phyloP scores from a whole-genome alignment of 1,284 basidiomycete genomes.

The Violaceomyces palustris region DNA sequence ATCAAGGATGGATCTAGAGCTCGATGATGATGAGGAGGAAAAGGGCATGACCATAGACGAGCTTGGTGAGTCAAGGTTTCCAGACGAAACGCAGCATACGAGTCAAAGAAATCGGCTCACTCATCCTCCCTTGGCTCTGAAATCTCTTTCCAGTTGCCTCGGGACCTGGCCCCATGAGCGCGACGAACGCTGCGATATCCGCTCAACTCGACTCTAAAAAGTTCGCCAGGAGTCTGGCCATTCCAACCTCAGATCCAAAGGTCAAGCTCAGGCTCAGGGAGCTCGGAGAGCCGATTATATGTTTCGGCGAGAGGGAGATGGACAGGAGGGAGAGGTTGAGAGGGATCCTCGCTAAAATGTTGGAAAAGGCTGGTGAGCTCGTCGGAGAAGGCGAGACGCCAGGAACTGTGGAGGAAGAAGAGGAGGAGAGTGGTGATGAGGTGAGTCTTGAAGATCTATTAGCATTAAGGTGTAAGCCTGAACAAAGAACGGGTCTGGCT shows the following conservation, averaged over 20 bases:
- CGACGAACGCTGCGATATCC: conserved; percentile 27
- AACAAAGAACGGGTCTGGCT: conserved; percentile 64
- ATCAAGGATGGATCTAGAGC: not conserved
- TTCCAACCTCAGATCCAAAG: conserved; percentile 91
- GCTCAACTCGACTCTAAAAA: conserved; percentile 57
- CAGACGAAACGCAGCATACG: too few species aligned
- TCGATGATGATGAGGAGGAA: not conserved
- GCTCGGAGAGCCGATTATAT: conserved; percentile 89
- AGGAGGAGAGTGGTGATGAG: too few species aligned
- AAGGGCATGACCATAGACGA: conserved; percentile 1
- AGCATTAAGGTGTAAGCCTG: conserved; percentile 61
- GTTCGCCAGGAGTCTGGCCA: conserved; percentile 83
- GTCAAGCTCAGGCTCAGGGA: conserved; percentile 83
- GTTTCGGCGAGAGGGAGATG: conserved; percentile 80
- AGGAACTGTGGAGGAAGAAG: too few species aligned
- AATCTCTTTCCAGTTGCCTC: too few species aligned
- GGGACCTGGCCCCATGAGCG: too few species aligned
- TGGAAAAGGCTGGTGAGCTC: conserved; percentile 52
- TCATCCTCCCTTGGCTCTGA: too few species aligned
- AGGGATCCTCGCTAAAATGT: conserved; percentile 61
- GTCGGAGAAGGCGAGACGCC: too few species aligned
- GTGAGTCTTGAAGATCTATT: too few species aligned
- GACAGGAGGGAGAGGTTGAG: conserved; percentile 84
- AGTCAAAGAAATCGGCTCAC: too few species aligned
- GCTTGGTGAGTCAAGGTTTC: conserved; percentile 1